phyloP scores from a whole-genome alignment of 2,329 filamentous ascomycete species.

The Tolypocladium capitatum region DNA sequence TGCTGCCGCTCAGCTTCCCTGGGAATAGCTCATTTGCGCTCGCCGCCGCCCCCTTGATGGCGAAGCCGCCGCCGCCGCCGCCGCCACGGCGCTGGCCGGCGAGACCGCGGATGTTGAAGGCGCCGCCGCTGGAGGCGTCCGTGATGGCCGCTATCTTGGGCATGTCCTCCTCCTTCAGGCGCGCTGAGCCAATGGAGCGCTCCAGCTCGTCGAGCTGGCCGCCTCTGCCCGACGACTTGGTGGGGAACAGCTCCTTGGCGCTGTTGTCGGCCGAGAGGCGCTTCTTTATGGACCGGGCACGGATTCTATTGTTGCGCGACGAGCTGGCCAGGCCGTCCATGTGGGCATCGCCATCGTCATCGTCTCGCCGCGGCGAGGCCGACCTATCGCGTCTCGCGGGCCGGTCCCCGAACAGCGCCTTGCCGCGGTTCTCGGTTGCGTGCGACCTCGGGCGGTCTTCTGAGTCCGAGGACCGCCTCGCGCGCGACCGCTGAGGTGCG shows the following conservation, averaged over 20 bases:
- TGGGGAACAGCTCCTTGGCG: slow-evolving; percentile 27
- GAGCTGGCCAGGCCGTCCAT: slow-evolving; percentile 20
- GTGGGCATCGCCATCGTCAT: slow-evolving; percentile 27
- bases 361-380: slow-evolving; percentile 34
- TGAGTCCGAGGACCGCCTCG: slow-evolving; percentile 12
- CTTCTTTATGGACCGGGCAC: slow-evolving; percentile 20
- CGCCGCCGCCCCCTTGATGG: slow-evolving; percentile 51
- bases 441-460: slow-evolving; percentile 16
- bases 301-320: slow-evolving; percentile 19
- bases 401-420: slow-evolving; percentile 49
- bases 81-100: slow-evolving; percentile 31
- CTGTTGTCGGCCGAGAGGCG: slow-evolving; percentile 17
- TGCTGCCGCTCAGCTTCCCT: slow-evolving; percentile 39
- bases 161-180: slow-evolving; percentile 22
- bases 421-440: slow-evolving; percentile 31
- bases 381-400: slow-evolving; percentile 30
- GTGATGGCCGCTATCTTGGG: slow-evolving; percentile 47
- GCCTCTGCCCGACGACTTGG: slow-evolving; percentile 14
- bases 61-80: slow-evolving; percentile 35
- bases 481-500: slow-evolving; percentile 22
- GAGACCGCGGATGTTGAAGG: slow-evolving; percentile 48
- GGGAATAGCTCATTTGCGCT: slow-evolving; percentile 56
- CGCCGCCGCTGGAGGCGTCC: slow-evolving; percentile 24
- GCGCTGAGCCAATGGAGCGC: slow-evolving; percentile 23
- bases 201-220: slow-evolving; percentile 25